A percentile compares a stretch with the other conserved stretches of the same genome.
phyloP scores from a whole-genome alignment of 257 asterid species.

The Nemophila menziesii region DNA sequence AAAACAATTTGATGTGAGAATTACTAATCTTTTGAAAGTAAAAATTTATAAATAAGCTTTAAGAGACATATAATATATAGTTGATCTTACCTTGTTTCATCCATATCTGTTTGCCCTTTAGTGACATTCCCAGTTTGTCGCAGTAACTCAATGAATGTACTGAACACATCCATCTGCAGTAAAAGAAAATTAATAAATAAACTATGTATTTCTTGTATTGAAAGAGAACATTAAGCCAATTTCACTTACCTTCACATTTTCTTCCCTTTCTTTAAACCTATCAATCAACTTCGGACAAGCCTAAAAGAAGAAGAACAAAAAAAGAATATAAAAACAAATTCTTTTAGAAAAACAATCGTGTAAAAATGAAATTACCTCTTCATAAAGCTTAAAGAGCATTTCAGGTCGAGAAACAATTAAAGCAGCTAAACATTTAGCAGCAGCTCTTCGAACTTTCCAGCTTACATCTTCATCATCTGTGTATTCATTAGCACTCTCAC shows the following conservation, averaged over 20 bases:
- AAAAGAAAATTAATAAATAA: constrained; percentile 14
- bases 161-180: constrained; percentile 94
- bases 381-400: constrained; percentile 82
- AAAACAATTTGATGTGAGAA: constrained; percentile 2
- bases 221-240: constrained; percentile 1
- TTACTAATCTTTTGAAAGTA: background rate
- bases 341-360: background rate
- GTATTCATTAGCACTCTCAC: constrained; percentile 96
- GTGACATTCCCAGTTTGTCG: constrained; percentile 96
- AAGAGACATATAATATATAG: constrained; percentile 1
- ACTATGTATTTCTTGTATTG: background rate
- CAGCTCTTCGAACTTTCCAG: constrained; percentile 99
- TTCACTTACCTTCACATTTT: constrained; percentile 79
- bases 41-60: background rate
- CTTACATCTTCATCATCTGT: constrained; percentile 97
- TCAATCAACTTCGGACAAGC: constrained; percentile 98
- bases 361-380: constrained; percentile 41
- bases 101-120: constrained; percentile 67
- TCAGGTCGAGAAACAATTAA: constrained; percentile 94
- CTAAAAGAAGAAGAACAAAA: constrained; percentile 20
- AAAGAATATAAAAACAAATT: background rate
- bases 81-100: constrained; percentile 71
- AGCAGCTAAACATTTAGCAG: constrained; percentile 94
- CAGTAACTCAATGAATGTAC: constrained; percentile 82
- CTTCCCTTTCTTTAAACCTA: constrained; percentile 97